Percentiles rank a stretch among this genome's conserved stretches.
These are phyloP conservation scores for Leptomonas seymouri DNA, from an alignment of 208 protist species.

Conservation along the genomic window DNA sequence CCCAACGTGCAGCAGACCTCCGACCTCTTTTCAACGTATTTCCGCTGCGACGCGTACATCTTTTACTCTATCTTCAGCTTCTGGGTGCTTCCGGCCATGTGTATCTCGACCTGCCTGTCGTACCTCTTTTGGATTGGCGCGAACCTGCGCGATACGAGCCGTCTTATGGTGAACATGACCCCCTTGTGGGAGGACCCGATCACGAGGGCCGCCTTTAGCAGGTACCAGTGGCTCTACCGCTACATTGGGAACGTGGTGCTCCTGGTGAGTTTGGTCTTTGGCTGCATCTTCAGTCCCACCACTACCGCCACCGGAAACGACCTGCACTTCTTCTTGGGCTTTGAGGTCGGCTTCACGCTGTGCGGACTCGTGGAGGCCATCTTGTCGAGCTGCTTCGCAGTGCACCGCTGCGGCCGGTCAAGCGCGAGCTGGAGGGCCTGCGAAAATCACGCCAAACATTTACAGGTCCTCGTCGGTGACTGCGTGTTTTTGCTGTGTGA, in stretches of 20 bases:
- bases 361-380: slow-evolving; percentile 53
- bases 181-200: slow-evolving; percentile 74
- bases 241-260: slow-evolving; percentile 52
- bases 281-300: slow-evolving; percentile 58
- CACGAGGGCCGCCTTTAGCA: slow-evolving; percentile 53
- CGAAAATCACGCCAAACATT: slow-evolving; percentile 27
- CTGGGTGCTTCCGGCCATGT: slow-evolving; percentile 60
- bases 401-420: slow-evolving; percentile 53
- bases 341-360: slow-evolving; percentile 59
- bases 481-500: slow-evolving; percentile 60
- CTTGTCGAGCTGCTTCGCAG: slow-evolving; percentile 43
- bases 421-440: slow-evolving; percentile 25
- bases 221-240: slow-evolving; percentile 43
- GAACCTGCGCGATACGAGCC: slow-evolving; percentile 57
- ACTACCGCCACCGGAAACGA: slow-evolving; percentile 41
- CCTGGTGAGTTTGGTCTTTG: slow-evolving; percentile 56
- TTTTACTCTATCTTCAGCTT: slow-evolving; percentile 66
- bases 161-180: slow-evolving; percentile 56
- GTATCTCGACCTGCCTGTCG: slow-evolving; percentile 55
- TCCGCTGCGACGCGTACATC: slow-evolving; percentile 58
- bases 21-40: slow-evolving; percentile 58
- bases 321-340: slow-evolving; percentile 61
- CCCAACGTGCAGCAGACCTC: slow-evolving; percentile 49
- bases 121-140: slow-evolving; percentile 62
- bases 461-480: slow-evolving; percentile 53